phyloP scores from a whole-genome alignment of 78 protist genomes.

The Guillardia theta region DNA sequence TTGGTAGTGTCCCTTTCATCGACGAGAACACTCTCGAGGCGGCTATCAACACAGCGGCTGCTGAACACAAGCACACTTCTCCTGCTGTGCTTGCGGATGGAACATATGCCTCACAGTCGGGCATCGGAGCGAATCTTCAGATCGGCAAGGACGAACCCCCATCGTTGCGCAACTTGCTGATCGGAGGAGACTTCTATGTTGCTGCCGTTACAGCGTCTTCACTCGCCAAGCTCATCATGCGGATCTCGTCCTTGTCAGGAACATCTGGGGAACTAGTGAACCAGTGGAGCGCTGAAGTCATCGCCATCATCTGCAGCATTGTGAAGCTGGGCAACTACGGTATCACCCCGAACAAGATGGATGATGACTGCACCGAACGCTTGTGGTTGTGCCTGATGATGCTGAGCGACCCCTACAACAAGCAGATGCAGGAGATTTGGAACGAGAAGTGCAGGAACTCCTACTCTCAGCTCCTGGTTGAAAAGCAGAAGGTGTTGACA shows the following conservation, averaged over 20 bases:
- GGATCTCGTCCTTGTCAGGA: not conserved
- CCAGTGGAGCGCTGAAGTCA: slow-evolving; percentile 1
- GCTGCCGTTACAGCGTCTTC: slow-evolving; percentile 61
- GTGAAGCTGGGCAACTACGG: slow-evolving; percentile 64
- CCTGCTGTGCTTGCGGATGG: slow-evolving; percentile 51
- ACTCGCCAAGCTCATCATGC: slow-evolving; percentile 76
- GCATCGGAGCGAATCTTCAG: not conserved
- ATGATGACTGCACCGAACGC: slow-evolving; percentile 78
- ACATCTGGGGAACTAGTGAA: slow-evolving; percentile 4
- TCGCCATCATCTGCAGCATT: slow-evolving; percentile 59
- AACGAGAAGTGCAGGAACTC: slow-evolving; percentile 63
- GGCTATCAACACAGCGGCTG: not conserved
- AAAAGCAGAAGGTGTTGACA: not conserved
- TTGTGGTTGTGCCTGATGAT: slow-evolving; percentile 58
- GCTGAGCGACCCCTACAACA: slow-evolving; percentile 32
- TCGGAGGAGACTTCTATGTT: slow-evolving; percentile 76
- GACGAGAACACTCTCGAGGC: not conserved
- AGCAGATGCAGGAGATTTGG: slow-evolving; percentile 20
- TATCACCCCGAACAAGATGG: slow-evolving; percentile 37
- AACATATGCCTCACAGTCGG: slow-evolving; percentile 60
- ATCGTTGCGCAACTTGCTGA: slow-evolving; percentile 1
- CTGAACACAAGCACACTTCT: not conserved
- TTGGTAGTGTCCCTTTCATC: slow-evolving; percentile 45
- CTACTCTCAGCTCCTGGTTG: slow-evolving; percentile 42
- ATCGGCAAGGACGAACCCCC: not conserved